Evolutionary conservation across 139 green algal genomes (phyloP).

Genomic region (Chlorokybus atmophyticus): DNA sequence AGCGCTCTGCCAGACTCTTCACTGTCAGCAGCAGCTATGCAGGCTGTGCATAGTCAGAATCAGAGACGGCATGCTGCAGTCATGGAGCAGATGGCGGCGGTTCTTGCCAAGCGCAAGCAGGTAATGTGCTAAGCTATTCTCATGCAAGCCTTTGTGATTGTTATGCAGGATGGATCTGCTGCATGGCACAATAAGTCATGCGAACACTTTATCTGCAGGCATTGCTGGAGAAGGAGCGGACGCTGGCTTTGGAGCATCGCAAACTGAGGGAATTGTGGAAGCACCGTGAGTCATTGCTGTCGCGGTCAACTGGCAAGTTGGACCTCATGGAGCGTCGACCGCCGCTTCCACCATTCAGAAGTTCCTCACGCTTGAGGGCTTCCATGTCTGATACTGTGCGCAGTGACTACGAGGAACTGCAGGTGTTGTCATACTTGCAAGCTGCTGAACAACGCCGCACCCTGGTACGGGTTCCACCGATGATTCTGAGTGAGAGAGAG

Average conservation of each 20-base stretch:
- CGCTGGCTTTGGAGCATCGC: slow-evolving; percentile 1
- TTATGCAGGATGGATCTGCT: no score
- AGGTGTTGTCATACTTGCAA: not conserved
- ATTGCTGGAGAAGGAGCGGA: slow-evolving; percentile 3
- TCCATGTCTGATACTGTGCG: not conserved
- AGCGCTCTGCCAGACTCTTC: no score
- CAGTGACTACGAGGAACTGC: slow-evolving; percentile 1
- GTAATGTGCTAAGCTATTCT: no score
- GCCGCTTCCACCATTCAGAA: not conserved
- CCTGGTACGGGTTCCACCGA: slow-evolving; percentile 12
- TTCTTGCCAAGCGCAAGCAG: no score
- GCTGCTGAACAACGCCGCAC: not conserved
- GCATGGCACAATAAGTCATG: no score
- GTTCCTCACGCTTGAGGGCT: not conserved
- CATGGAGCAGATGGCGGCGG: no score
- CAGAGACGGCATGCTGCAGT: no score
- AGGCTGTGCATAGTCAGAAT: no score
- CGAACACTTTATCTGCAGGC: no score
- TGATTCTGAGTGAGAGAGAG: slow-evolving; percentile 20
- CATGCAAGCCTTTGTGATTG: no score
- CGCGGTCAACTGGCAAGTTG: not conserved
- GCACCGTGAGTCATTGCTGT: not conserved
- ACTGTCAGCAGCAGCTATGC: no score
- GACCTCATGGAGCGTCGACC: not conserved
- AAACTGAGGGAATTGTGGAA: not conserved